These are phyloP conservation scores for Coemansia sp. DNA, from an alignment of 192 early-diverging fungal genomes.

Conservation along the genomic window DNA sequence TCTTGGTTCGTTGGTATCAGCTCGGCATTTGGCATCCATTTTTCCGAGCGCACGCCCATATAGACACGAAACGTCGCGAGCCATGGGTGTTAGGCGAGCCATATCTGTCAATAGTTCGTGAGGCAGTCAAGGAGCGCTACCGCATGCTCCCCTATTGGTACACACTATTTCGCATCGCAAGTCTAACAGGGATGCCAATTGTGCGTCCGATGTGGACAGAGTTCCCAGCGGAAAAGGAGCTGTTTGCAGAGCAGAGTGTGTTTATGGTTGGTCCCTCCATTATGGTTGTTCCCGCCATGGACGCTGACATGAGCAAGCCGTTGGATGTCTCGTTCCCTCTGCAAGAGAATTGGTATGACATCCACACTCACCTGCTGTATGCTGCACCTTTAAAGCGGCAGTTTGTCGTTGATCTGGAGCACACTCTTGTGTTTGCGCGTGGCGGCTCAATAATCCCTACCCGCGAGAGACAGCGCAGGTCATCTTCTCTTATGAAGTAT, in stretches of 20 bases:
- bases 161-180: constrained; percentile 84
- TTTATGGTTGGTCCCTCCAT: constrained; percentile 88
- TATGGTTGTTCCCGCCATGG: constrained; percentile 70
- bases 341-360: constrained; percentile 63
- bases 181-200: constrained; percentile 72
- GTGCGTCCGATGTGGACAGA: constrained; percentile 88
- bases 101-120: constrained; percentile 73
- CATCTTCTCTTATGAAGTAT: constrained; percentile 71
- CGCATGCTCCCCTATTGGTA: constrained; percentile 88
- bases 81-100: constrained; percentile 95
- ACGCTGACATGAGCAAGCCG: constrained; percentile 28
- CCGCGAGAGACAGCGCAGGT: constrained; percentile 80
- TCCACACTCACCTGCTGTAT: constrained; percentile 48
- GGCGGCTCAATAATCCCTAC: constrained; percentile 89
- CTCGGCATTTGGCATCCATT: constrained; percentile 93
- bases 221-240: constrained; percentile 75
- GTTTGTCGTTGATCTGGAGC: constrained; percentile 64
- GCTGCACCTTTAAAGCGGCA: constrained; percentile 54
- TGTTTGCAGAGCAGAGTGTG: constrained; percentile 83
- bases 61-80: constrained; percentile 95
- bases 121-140: constrained; percentile 81
- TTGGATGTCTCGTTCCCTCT: constrained; percentile 75
- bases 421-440: constrained; percentile 83
- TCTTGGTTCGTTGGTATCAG: constrained; percentile 99
- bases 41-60: constrained; percentile 96